A percentile compares a stretch with the other conserved stretches of the same genome.
These are phyloP conservation scores for Noccaea caerulescens DNA, from an alignment of 345 rosid species.

Conservation along the genomic window DNA sequence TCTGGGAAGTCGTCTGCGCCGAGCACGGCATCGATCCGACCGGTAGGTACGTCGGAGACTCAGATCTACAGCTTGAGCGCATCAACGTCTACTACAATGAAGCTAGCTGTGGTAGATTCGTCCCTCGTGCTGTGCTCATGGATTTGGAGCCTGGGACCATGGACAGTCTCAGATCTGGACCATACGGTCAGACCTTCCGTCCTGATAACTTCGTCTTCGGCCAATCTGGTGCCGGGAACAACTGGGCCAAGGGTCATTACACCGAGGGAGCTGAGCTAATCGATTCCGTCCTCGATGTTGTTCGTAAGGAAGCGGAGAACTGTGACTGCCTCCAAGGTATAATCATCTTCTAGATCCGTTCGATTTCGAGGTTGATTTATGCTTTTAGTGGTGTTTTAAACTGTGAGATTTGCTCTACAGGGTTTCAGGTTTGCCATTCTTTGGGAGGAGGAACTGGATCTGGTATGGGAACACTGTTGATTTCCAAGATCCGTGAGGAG, in stretches of 20 bases:
- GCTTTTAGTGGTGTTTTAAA: neutral
- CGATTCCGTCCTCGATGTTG: constrained; percentile 31
- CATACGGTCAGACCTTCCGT: constrained; percentile 19
- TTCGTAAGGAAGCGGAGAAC: constrained; percentile 17
- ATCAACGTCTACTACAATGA: constrained; percentile 29
- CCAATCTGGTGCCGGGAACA: constrained; percentile 31
- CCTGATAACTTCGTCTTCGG: constrained; percentile 35
- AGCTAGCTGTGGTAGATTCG: constrained; percentile 20
- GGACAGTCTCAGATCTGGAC: constrained; percentile 29
- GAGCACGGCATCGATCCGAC: constrained; percentile 10
- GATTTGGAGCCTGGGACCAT: constrained; percentile 30
- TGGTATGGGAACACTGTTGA: neutral
- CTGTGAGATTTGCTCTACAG: neutral
- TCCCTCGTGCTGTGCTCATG: constrained; percentile 24
- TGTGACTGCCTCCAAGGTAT: constrained; percentile 25
- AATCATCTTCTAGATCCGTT: neutral
- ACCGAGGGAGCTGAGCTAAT: constrained; percentile 31
- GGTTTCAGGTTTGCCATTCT: constrained; percentile 26
- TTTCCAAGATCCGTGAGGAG: constrained; percentile 23
- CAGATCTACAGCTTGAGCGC: constrained; percentile 30
- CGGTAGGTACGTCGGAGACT: constrained; percentile 22
- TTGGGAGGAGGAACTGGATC: constrained; percentile 30
- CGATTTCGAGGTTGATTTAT: neutral
- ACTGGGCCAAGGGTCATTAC: constrained; percentile 11
- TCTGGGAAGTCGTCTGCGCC: too few species aligned